Evolutionary conservation across 1,139 yeast genomes (phyloP), one percentile per base, ranked within the genome.

Genomic region (Zhuliangozyma parablackwelliae): DNA sequence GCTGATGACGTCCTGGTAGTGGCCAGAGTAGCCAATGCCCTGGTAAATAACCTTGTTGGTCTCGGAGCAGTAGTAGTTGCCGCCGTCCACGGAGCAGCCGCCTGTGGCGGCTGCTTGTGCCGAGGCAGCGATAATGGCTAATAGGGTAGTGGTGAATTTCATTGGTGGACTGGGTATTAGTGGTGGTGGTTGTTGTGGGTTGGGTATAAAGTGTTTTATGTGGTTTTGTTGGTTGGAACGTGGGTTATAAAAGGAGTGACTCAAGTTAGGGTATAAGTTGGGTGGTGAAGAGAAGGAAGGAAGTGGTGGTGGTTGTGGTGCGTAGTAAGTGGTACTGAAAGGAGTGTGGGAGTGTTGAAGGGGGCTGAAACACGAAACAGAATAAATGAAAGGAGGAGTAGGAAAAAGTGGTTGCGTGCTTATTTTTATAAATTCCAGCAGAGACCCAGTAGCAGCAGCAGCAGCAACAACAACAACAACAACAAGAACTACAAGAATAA

Each of bases 61-160:
- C 46, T 77, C 60, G 46, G 75, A 63, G 66, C 97, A 88, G 75
- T 83, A 89, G 71, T 82, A 85, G 74, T 87, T 88, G 47, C 96
- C 96, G 13, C 40, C 45, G 26, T 35, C 43, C 21, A 20, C 25
- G 20, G 43, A 21, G 32, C 50, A 46, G 6, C 31, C 29, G 11
- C 28, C 11, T 9, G 26, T 5, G 6, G 11, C 7, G 28, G 3
- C 10, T 5, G 49, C 43, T 10, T 30, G 35, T 21, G 40, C 44
- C 7, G 50, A 37, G 13, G 48, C 35, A 7, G 45, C 27, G 25
- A 44, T 37, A 8, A 44, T 38, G 7, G 49, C 32, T 23, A 47
- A 34, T 31, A 48, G 40, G 27, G 47, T 35, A 23, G 43, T 36
- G 32, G 45, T 32, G 33, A 47, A 48, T 33, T 43, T 45, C 52